Conservation (phyloP, 1,284 basidiomycete genomes). For the Takashimella koratensis region DNA sequence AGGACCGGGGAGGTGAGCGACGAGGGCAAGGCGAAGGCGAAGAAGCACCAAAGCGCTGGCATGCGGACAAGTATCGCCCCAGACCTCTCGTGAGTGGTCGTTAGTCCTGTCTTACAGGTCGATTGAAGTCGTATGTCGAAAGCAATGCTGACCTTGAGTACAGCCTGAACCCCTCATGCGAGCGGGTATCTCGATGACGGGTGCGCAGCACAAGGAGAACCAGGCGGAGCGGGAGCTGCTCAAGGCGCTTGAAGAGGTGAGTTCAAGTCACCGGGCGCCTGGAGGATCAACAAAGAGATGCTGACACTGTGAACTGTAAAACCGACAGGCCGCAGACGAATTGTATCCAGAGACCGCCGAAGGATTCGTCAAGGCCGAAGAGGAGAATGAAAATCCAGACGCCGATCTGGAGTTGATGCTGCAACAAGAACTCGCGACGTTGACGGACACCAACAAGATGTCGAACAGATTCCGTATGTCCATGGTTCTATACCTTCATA, state of each 20-base stretch:
- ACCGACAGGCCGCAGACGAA: constrained; percentile 34
- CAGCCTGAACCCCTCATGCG: constrained; percentile 34
- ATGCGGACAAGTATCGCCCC: constrained; percentile 26
- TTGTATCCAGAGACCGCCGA: constrained; percentile 37
- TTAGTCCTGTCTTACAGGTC: too few species aligned
- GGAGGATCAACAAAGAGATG: too few species aligned
- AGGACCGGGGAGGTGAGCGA: constrained; percentile 2
- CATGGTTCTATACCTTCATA: not conserved
- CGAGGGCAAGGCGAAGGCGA: not conserved
- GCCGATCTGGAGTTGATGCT: constrained; percentile 40
- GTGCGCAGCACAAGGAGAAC: constrained; percentile 36
- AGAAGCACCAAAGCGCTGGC: constrained; percentile 1
- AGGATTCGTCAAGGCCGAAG: constrained; percentile 10
- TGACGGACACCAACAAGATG: constrained; percentile 19
- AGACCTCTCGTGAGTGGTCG: constrained; percentile 23
- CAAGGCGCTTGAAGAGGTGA: constrained; percentile 34
- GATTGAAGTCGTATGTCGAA: too few species aligned
- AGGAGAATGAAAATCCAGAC: constrained; percentile 22
- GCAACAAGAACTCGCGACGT: constrained; percentile 36
- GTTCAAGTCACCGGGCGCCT: not conserved
- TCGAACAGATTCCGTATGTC: constrained; percentile 34
- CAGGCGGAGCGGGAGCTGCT: constrained; percentile 41
- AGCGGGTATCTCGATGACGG: constrained; percentile 37
- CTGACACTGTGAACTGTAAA: too few species aligned
- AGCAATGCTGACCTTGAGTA: too few species aligned